phyloP scores from a whole-genome alignment of 2,329 filamentous ascomycete genomes.

The Microsporum audouinii region DNA sequence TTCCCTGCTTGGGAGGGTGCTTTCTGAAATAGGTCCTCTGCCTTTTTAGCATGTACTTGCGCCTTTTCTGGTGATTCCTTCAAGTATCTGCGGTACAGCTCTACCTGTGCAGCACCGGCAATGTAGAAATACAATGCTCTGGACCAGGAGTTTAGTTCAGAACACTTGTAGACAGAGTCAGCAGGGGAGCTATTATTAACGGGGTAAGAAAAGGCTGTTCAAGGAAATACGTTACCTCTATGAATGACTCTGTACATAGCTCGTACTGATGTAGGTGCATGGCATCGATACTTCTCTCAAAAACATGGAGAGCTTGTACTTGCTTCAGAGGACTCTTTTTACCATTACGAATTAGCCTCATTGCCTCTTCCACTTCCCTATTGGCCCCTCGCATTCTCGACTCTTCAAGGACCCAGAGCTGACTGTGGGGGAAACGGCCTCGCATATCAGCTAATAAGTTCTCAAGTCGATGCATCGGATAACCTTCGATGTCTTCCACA shows the following conservation, averaged over 20 bases:
- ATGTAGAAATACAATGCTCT: conserved; percentile 84
- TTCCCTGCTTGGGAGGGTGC: conserved; percentile 65
- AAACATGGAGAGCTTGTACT: conserved; percentile 71
- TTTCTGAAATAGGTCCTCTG: conserved; percentile 59
- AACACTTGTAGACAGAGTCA: conserved; percentile 38
- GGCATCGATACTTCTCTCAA: conserved; percentile 66
- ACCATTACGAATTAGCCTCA: conserved; percentile 52
- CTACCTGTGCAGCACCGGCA: conserved; percentile 64
- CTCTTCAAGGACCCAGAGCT: conserved; percentile 82
- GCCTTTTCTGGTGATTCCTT: conserved; percentile 34
- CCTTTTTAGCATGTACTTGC: conserved; percentile 47
- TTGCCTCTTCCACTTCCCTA: conserved; percentile 53
- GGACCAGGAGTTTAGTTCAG: conserved; percentile 82
- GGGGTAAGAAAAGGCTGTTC: background rate
- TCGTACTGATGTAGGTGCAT: conserved; percentile 72
- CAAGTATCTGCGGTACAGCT: conserved; percentile 55
- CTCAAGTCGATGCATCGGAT: conserved; percentile 58
- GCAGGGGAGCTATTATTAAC: background rate
- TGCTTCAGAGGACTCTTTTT: conserved; percentile 69
- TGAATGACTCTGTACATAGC: conserved; percentile 61
- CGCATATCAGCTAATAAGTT: conserved; percentile 63
- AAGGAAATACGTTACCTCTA: conserved; percentile 37
- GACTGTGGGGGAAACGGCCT: conserved; percentile 63
- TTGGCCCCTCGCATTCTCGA: conserved; percentile 62
- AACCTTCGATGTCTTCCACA: conserved; percentile 54